These are phyloP conservation scores for Paxillus rubicundulus DNA, from an alignment of 768 basidiomycete species.

Conservation along the genomic window DNA sequence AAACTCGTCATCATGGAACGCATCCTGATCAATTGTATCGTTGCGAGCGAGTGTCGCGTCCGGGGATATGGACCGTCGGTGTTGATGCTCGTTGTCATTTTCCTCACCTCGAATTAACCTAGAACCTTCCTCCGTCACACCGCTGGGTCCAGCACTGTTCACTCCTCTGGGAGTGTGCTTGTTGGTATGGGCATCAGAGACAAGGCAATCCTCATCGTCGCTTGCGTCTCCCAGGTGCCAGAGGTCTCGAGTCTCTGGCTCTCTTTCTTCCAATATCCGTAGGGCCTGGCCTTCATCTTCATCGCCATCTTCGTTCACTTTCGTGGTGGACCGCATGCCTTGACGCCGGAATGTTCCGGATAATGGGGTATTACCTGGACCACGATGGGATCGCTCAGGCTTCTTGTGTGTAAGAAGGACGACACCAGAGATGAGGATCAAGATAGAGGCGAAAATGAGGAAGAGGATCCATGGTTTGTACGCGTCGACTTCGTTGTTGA, in stretches of 20 bases:
- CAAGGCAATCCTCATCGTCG: constrained; percentile 59
- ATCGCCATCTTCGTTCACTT: constrained; percentile 19
- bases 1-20: constrained; percentile 32
- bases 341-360: constrained; percentile 17
- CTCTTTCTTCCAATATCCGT: constrained; percentile 35
- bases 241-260: constrained; percentile 36
- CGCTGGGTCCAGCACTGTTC: constrained; percentile 9
- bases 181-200: constrained; percentile 39
- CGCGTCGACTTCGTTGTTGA: constrained; percentile 83
- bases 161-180: constrained; percentile 22
- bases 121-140: constrained; percentile 39
- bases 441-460: constrained; percentile 83
- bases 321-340: constrained; percentile 25
- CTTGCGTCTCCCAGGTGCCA: constrained; percentile 77
- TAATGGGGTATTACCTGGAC: constrained; percentile 27
- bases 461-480: constrained; percentile 88
- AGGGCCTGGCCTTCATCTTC: constrained; percentile 41
- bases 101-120: constrained; percentile 39
- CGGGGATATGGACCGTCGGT: constrained; percentile 35
- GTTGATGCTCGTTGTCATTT: constrained; percentile 33
- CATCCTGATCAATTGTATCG: constrained; percentile 11
- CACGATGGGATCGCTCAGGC: constrained; percentile 48
- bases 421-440: constrained; percentile 85
- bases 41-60: constrained; percentile 34
- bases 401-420: constrained; percentile 94